Evolutionary conservation across 768 basidiomycete species (phyloP).

Genomic region (Leccinum fibrillosum): DNA sequence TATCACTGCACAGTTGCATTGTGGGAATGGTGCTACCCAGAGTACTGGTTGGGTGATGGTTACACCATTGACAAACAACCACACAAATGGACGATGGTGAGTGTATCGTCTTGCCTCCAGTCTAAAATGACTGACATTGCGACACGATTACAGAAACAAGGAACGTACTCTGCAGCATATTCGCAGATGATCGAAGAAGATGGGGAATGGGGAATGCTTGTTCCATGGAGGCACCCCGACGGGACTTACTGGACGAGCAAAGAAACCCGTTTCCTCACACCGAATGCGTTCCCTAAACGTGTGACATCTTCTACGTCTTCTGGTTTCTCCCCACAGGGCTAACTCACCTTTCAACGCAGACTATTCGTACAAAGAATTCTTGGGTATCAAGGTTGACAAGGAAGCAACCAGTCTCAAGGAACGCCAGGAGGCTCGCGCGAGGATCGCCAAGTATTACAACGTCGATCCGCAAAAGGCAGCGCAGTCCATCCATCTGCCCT

Average conservation of each 20-base stretch:
- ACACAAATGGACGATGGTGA: conserved; percentile 25
- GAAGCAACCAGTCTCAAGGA: conserved; percentile 6
- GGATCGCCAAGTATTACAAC: conserved; percentile 22
- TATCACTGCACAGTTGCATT: conserved; percentile 17
- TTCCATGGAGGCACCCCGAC: conserved; percentile 21
- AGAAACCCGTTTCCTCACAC: conserved; percentile 22
- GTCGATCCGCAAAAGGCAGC: conserved; percentile 20
- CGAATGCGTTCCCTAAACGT: conserved; percentile 22
- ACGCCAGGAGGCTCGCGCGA: conserved; percentile 20
- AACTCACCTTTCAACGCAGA: conserved; percentile 8
- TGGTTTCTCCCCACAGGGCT: neutral
- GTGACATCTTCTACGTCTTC: neutral
- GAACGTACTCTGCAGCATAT: conserved; percentile 23
- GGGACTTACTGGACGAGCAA: conserved; percentile 26
- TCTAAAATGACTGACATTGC: neutral
- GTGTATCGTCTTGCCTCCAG: neutral
- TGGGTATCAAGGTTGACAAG: conserved; percentile 27
- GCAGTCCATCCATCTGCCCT: neutral
- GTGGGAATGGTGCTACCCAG: conserved; percentile 31
- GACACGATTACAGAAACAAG: conserved; percentile 8
- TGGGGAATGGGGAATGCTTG: conserved; percentile 15
- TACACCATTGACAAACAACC: conserved; percentile 9
- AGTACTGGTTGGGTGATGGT: conserved; percentile 29
- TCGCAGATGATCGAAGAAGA: conserved; percentile 16
- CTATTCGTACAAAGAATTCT: conserved; percentile 26